These are phyloP conservation scores for Megacollybia platyphylla DNA, from an alignment of 1,284 basidiomycete species.

Conservation along the genomic window DNA sequence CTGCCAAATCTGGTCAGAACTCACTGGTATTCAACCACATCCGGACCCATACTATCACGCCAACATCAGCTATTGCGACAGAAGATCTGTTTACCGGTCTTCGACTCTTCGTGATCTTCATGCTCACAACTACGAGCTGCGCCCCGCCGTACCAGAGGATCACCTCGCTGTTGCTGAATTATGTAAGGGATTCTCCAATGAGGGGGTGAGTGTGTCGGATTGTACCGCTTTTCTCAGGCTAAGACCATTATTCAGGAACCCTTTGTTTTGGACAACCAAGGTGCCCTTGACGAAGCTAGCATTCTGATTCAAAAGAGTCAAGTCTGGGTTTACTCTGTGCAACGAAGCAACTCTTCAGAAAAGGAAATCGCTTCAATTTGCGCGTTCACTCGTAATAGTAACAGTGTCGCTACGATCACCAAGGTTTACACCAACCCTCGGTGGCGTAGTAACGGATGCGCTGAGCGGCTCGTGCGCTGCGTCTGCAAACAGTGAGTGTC, in stretches of 20 bases:
- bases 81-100: conserved; percentile 19
- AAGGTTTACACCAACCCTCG: conserved; percentile 49
- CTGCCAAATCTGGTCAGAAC: conserved; percentile 28
- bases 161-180: conserved; percentile 27
- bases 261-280: conserved; percentile 29
- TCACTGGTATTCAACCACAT: conserved; percentile 24
- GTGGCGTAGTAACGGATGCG: conserved; percentile 39
- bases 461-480: conserved; percentile 38
- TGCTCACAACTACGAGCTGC: conserved; percentile 20
- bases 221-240: conserved; percentile 2
- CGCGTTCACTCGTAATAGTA: conserved; percentile 43
- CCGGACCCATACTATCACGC: conserved; percentile 48
- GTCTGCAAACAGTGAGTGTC: conserved; percentile 35
- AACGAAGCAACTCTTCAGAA: conserved; percentile 7
- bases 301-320: conserved; percentile 31
- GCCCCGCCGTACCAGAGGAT: conserved; percentile 32
- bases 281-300: conserved; percentile 37
- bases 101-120: conserved; percentile 5
- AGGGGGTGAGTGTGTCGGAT: conserved; percentile 32
- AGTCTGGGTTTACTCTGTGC: conserved; percentile 50
- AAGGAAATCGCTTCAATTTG: conserved; percentile 48
- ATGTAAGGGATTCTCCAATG: conserved; percentile 42
- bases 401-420: conserved; percentile 42
- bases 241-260: conserved; percentile 17
- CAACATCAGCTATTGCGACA: conserved; percentile 41